Evolutionary conservation across 768 basidiomycete species (phyloP), one percentile per base, ranked within the genome.

Genomic region (Candolleomyces eurysporus): DNA sequence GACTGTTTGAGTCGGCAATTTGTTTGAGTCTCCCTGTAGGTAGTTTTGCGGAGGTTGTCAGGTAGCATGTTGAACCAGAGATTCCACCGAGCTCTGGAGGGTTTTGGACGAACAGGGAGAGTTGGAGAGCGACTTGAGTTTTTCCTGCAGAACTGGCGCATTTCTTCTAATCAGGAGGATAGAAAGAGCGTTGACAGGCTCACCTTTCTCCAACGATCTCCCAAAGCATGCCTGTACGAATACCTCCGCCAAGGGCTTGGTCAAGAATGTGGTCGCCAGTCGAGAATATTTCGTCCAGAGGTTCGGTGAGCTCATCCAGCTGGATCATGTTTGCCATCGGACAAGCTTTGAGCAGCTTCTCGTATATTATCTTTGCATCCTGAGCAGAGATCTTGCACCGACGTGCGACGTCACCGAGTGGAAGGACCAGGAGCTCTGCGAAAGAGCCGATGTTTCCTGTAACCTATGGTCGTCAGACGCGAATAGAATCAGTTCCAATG

Each of bases 171-270:
- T 39, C 49, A 57, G 51, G 57, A 39, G 11, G 16, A 3, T 10
- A 11, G 17, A 32, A 40, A 68, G 46, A 69, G 55, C 19, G 36
- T 30, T 21, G 8, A 31, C 46, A 48, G 52, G 50, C 75, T 63
- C 72, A 94, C 95, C 93, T 92, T 79, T 96, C 92, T 30, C 95
- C 95, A 13, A 82, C 87, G 45, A 96, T 75, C 66, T 98, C 95
- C 85, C 92, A 96, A 3, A 98, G 64, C 83, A 88, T 88, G 2
- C 92, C 88, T 1, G 88, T 85, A 58, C 82, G 75, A 21, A 97
- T 79, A 3, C 95, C 95, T 13, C 94, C 94, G 7, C 90, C 90
- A 0, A 98, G 76, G 5, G 83, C 75, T 30, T 72, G 59, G 70
- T 98, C 94, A 16, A 98, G 77, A 19, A 75, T 67, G 1, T 70